These are phyloP conservation scores for Austroboletus novae-zelandiae DNA, from an alignment of 1,284 basidiomycete genomes.

Conservation along the genomic window DNA sequence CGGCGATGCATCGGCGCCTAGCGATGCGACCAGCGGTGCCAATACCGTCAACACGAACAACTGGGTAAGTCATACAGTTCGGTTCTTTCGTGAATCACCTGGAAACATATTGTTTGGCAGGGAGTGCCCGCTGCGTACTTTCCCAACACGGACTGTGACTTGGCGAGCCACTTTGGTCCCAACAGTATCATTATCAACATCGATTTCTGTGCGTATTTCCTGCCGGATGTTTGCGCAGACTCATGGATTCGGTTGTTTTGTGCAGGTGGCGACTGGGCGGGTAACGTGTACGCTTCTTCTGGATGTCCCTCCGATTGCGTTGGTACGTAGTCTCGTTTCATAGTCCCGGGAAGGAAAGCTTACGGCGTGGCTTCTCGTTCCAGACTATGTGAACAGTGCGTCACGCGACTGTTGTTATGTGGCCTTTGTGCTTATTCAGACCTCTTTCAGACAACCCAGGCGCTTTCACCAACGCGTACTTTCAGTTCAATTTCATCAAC, in stretches of 20 bases:
- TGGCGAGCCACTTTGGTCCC: conserved; percentile 35
- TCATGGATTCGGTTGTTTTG: too few relatives aligned
- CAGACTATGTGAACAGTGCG: conserved; percentile 36
- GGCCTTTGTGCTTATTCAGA: neutral
- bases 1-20: conserved; percentile 27
- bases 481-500: conserved; percentile 43
- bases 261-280: conserved; percentile 45
- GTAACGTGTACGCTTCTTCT: conserved; percentile 32
- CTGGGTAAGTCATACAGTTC: conserved; percentile 29
- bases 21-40: conserved; percentile 28
- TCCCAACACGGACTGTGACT: conserved; percentile 36
- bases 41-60: conserved; percentile 26
- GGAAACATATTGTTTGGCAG: conserved; percentile 19
- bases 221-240: too few relatives aligned
- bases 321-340: conserved; percentile 17
- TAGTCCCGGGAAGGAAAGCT: neutral
- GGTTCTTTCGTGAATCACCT: neutral
- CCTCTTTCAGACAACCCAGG: conserved; percentile 39
- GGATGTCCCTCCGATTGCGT: conserved; percentile 37
- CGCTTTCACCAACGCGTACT: conserved; percentile 52
- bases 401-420: neutral
- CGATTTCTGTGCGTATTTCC: conserved; percentile 34
- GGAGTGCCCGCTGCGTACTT: conserved; percentile 39
- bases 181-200: conserved; percentile 44
- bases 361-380: neutral